Percentiles rank a stretch among this genome's conserved stretches.
Conservation (phyloP, 495 filamentous ascomycete species). For the Cladorrhinum samala region DNA sequence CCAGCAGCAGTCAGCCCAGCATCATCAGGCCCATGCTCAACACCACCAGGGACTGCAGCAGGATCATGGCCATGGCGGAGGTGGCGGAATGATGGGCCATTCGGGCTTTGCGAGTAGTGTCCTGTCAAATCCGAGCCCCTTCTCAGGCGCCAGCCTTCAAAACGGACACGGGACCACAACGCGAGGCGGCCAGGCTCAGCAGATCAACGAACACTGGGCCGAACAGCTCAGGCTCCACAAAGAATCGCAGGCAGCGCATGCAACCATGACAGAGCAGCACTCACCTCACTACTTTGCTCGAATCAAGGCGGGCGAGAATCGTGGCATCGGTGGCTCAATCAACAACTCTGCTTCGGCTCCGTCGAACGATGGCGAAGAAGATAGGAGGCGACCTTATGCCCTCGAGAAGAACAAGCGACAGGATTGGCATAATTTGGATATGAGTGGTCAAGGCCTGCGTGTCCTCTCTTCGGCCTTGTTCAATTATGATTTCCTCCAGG, state of each 20-base stretch:
- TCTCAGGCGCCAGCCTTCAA: constrained; percentile 63
- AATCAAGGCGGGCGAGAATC: constrained; percentile 47
- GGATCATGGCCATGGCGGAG: constrained; percentile 60
- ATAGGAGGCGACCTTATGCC: constrained; percentile 55
- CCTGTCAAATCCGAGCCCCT: constrained; percentile 67
- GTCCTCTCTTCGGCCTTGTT: constrained; percentile 75
- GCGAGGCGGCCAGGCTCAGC: constrained; percentile 38
- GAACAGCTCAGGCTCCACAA: constrained; percentile 75
- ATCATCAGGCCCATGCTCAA: constrained; percentile 70
- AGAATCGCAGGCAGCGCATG: constrained; percentile 61
- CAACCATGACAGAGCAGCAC: constrained; percentile 56
- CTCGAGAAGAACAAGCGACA: constrained; percentile 59
- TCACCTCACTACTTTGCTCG: constrained; percentile 51
- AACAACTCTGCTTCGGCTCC: constrained; percentile 28
- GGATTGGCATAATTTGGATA: constrained; percentile 85
- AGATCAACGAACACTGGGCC: constrained; percentile 75
- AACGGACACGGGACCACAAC: constrained; percentile 58
- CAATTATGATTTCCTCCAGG: constrained; percentile 75
- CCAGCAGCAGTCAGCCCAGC: constrained; percentile 57
- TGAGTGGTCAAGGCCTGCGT: constrained; percentile 87
- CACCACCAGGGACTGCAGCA: constrained; percentile 66
- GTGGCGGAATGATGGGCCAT: constrained; percentile 55
- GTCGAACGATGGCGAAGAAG: constrained; percentile 55
- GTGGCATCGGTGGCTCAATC: constrained; percentile 47
- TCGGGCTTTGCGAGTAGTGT: constrained; percentile 73